phyloP scores from a whole-genome alignment of 768 basidiomycete genomes.

The Hygrophorus pudorinus region DNA sequence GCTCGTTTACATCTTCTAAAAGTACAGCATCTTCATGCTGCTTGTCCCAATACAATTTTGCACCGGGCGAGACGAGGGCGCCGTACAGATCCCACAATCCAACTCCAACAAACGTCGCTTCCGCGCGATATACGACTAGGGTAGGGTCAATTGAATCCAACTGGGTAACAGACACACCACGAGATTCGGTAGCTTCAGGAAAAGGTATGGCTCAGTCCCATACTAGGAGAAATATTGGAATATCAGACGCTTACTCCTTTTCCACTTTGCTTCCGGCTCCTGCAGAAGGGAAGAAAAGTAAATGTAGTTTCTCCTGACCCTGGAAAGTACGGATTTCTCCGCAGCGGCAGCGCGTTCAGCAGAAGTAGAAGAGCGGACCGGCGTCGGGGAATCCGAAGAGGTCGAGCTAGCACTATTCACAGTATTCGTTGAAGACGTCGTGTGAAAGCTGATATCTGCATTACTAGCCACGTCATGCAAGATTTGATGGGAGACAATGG shows the following conservation, averaged over 20 bases:
- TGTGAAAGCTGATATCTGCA: constrained; percentile 57
- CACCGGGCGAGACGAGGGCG: constrained; percentile 79
- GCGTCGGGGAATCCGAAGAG: constrained; percentile 20
- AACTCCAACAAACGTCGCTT: constrained; percentile 95
- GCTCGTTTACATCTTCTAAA: constrained; percentile 82
- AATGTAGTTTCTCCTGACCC: constrained; percentile 90
- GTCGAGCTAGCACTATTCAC: constrained; percentile 34
- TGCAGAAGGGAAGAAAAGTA: constrained; percentile 96
- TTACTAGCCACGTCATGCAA: constrained; percentile 67
- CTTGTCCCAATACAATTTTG: constrained; percentile 80
- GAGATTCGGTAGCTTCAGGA: constrained; percentile 60
- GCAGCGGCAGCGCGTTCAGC: constrained; percentile 47
- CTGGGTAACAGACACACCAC: constrained; percentile 91
- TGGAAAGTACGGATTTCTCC: constrained; percentile 75
- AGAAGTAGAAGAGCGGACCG: constrained; percentile 26
- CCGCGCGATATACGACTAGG: constrained; percentile 89
- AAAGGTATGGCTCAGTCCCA: constrained; percentile 7
- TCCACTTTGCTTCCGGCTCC: constrained; percentile 98
- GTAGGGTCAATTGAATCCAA: constrained; percentile 97
- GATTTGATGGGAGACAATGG: constrained; percentile 49
- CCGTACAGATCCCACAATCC: constrained; percentile 92
- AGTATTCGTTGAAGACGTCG: constrained; percentile 50
- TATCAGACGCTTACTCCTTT: constrained; percentile 49
- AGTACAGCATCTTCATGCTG: constrained; percentile 78
- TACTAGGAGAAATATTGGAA: constrained; percentile 1